A percentile compares a stretch with the other conserved stretches of the same genome.
phyloP scores from a whole-genome alignment of 164 flowering plant genomes.

The Liquidambar formosana region DNA sequence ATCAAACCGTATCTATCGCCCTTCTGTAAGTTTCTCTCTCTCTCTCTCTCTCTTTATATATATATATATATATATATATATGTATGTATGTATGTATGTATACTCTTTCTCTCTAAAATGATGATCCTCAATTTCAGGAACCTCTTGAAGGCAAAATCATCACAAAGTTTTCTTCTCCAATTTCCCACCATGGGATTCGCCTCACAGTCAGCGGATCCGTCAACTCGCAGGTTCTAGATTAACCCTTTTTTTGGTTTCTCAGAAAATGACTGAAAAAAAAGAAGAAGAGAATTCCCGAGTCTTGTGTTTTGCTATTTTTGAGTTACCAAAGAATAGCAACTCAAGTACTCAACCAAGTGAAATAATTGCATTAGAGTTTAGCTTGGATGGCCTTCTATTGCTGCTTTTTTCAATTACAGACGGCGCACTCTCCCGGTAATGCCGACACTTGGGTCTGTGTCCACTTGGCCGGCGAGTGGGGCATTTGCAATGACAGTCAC shows the following conservation, averaged over 20 bases:
- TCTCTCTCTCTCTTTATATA: slow-evolving; percentile 3
- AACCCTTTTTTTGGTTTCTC: not conserved
- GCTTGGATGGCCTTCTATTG: too few species aligned
- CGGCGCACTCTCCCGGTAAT: too few species aligned
- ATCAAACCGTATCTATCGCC: slow-evolving; percentile 63
- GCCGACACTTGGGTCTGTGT: too few species aligned
- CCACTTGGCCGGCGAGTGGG: too few species aligned
- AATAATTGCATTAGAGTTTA: too few species aligned
- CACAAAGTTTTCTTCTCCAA: slow-evolving; percentile 50
- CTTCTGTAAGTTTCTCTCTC: slow-evolving; percentile 39
- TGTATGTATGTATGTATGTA: too few species aligned
- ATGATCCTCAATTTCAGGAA: slow-evolving; percentile 46
- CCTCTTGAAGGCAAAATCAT: slow-evolving; percentile 67
- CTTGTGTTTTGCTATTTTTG: not conserved
- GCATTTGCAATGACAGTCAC: too few species aligned
- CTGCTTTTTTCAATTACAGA: too few species aligned
- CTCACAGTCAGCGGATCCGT: slow-evolving; percentile 69
- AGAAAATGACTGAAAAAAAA: not conserved
- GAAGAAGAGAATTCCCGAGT: not conserved
- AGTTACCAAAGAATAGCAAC: too few species aligned
- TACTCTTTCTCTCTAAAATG: not conserved
- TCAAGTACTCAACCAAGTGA: too few species aligned
- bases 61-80: not conserved
- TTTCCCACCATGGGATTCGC: slow-evolving; percentile 74
- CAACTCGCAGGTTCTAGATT: slow-evolving; percentile 58